Base-by-base conservation (phyloP, 371 early-diverging fungal species). In the Saksenaea vasiformis region DNA sequence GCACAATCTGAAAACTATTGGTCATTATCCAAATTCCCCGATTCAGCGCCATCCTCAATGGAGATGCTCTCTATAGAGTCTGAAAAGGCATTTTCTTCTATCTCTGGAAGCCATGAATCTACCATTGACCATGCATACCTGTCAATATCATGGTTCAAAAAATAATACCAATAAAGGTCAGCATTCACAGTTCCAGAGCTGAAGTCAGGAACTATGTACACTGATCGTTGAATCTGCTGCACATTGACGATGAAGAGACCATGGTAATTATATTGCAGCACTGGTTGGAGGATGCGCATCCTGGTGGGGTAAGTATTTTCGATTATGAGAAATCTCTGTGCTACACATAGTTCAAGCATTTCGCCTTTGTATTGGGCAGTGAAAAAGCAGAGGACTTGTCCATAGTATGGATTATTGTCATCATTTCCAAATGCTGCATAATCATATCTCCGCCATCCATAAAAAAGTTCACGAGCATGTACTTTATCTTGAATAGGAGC, bases 191-290 rank as follows among this genome's bases (percentile, higher is more conserved):
- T 1, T 14, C n/a, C n/a, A 41, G n/a, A n/a, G 17, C 43, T 41
- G 26, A 47, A 60, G 15, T 60, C 60, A 15, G 51, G 60, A 28
- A 60, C 51, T 5, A 60, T 47, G 22, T 60, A 34, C 0, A 60
- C 60, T 60, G 24, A 28, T 1, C 60, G 28, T 59, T 7, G 17
- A 27, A 60, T 41, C 43, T 41, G 14, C 5, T 5, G 14, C 2
- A 41, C 17, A 2, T n/a, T 22, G n/a, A 7, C 26, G n/a, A 2
- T 26, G 43, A 41, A 41, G 5, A 41, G 43, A 5, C 43, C 43
- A 41, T 14, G 14, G 14, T n/a, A 41, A 17, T 17, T 41, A 1
- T 11, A 17, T 3, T 41, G n/a, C 14, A 41, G 5, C 14, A 14
- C 43, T 3, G 51, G 27, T 22, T 28, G 15, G 11, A 60, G 24